A percentile compares a stretch with the other conserved stretches of the same genome.
Evolutionary conservation across 345 rosid species (phyloP).

Genomic region (Punica granatum): DNA sequence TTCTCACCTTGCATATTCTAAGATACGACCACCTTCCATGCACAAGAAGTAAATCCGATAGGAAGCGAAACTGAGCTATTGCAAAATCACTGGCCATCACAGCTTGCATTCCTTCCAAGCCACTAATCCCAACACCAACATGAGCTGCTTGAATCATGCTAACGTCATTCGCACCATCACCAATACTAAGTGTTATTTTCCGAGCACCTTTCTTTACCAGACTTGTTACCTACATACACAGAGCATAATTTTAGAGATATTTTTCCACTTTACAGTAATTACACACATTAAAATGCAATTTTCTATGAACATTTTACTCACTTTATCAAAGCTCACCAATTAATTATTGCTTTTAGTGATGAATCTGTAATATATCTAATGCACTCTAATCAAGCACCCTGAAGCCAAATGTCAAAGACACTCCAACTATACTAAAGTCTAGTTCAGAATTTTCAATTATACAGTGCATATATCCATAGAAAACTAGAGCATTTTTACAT

Average conservation of each 20-base stretch:
- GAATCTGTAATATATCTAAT: background rate
- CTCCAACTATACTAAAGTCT: background rate
- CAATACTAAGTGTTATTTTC: conserved; percentile 96
- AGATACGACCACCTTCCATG: conserved; percentile 99
- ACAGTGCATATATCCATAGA: background rate
- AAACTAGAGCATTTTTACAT: background rate
- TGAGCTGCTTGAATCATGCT: conserved; percentile 99
- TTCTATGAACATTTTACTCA: background rate
- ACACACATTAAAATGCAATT: background rate
- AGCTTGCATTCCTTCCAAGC: conserved; percentile 99
- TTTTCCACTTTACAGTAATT: background rate
- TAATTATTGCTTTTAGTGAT: background rate
- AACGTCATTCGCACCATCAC: conserved; percentile 99
- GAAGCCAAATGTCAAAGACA: background rate
- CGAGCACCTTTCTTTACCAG: conserved; percentile 91
- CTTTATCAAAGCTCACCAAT: background rate
- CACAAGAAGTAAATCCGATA: conserved; percentile 91
- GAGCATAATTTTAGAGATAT: background rate
- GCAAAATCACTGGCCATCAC: conserved; percentile 99
- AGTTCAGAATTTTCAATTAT: background rate
- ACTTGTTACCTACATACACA: conserved; percentile 70
- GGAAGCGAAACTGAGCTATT: conserved; percentile 94
- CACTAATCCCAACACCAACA: conserved; percentile 98
- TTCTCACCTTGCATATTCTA: conserved; percentile 92
- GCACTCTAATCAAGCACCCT: background rate